phyloP scores from a whole-genome alignment of 176 grass and related monocot species.

The Musa itinerans region DNA sequence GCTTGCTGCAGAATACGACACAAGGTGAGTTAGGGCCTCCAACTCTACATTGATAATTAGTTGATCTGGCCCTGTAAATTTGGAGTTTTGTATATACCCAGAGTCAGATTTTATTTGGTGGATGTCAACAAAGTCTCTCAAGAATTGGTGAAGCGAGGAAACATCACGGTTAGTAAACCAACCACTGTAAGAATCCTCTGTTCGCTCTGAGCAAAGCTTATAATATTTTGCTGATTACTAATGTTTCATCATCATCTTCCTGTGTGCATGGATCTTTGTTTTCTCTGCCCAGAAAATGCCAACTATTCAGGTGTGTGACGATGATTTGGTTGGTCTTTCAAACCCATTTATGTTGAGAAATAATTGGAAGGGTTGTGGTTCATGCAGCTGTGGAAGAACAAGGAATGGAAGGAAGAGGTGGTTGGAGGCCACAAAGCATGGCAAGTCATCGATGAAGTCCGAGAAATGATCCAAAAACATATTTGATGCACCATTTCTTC shows the following conservation, averaged over 20 bases:
- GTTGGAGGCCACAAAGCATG: conserved; percentile 90
- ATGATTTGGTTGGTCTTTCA: not conserved
- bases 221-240: too few relatives aligned
- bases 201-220: too few relatives aligned
- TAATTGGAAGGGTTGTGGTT: not conserved
- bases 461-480: conserved; percentile 78
- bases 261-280: not conserved
- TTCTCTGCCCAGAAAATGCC: conserved; percentile 71
- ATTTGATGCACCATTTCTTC: conserved; percentile 28
- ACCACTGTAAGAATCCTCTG: too few relatives aligned
- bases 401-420: conserved; percentile 66
- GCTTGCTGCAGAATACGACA: conserved; percentile 52
- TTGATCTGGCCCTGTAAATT: not conserved
- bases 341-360: not conserved
- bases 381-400: conserved; percentile 83
- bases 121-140: conserved; percentile 91
- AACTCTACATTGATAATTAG: not conserved
- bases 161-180: conserved; percentile 64
- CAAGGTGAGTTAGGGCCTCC: conserved; percentile 28
- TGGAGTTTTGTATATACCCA: conserved; percentile 29
- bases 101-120: conserved; percentile 58
- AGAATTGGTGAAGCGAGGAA: conserved; percentile 69
- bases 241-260: too few relatives aligned
- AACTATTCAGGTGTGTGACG: conserved; percentile 82
- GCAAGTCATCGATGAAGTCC: conserved; percentile 84